A percentile compares a stretch with the other conserved stretches of the same genome.
phyloP scores from a whole-genome alignment of 345 rosid genomes.

The Citrus inodora region DNA sequence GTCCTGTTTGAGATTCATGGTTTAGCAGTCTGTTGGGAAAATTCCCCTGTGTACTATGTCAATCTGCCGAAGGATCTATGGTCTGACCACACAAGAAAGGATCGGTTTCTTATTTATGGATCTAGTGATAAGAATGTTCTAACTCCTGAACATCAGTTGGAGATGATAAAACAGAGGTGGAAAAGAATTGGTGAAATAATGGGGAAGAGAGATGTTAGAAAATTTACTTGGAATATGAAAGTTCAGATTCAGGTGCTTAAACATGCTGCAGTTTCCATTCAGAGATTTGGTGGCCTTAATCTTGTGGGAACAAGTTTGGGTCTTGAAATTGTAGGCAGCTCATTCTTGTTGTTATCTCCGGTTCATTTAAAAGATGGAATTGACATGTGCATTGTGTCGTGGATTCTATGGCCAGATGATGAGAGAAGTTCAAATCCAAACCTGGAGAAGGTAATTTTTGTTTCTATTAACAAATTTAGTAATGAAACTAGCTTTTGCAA shows the following conservation, averaged over 20 bases:
- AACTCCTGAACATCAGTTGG: slow-evolving; percentile 36
- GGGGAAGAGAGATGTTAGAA: slow-evolving; percentile 54
- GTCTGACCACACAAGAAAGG: slow-evolving; percentile 37
- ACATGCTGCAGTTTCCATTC: slow-evolving; percentile 62
- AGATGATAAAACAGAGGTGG: slow-evolving; percentile 63
- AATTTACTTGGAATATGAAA: slow-evolving; percentile 92
- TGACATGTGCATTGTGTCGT: slow-evolving; percentile 71
- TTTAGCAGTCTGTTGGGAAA: slow-evolving; percentile 86
- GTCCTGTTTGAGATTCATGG: slow-evolving; percentile 77
- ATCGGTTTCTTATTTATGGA: slow-evolving; percentile 25
- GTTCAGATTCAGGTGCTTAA: slow-evolving; percentile 80
- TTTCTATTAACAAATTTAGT: background rate
- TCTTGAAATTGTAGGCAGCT: slow-evolving; percentile 49
- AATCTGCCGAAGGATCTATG: slow-evolving; percentile 75
- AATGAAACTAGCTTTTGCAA: background rate
- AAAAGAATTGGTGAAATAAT: slow-evolving; percentile 65
- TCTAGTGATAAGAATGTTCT: slow-evolving; percentile 30
- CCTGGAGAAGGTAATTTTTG: slow-evolving; percentile 73
- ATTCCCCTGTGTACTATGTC: slow-evolving; percentile 77
- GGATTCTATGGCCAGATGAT: slow-evolving; percentile 99
- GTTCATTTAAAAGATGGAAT: slow-evolving; percentile 50
- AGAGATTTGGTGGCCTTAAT: slow-evolving; percentile 49
- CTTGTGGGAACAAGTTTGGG: slow-evolving; percentile 38
- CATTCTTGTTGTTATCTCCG: slow-evolving; percentile 49
- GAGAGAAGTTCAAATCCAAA: slow-evolving; percentile 84